Evolutionary conservation across 495 filamentous ascomycete species (phyloP), one percentile per base, ranked within the genome.

Genomic region (Neurospora sp.): DNA sequence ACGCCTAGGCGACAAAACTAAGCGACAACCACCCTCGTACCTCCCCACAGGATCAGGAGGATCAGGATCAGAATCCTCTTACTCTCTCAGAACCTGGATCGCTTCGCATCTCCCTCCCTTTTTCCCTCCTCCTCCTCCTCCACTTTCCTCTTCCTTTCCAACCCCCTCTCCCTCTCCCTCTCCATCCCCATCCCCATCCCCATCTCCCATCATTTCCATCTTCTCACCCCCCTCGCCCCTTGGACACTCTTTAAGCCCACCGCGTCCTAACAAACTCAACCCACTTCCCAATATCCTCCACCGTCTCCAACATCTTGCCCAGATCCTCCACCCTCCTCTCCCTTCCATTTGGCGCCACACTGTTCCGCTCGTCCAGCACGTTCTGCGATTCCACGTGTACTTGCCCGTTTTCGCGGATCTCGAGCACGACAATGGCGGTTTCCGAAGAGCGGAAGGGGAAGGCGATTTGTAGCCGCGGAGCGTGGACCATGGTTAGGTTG

Each of bases 361-460:
- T 35, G 68, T 78, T 80, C 35, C 74, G 69, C 59, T 79, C 76
- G 11, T 75, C 74, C 48, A 86, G 75, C 53, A 86, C 76, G 59
- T 84, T 82, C 68, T 85, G 82, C 10, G 79, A 75, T 11, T 83
- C 79, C 39, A 86, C 79, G 4, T 81, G 78, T 7, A 93, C 84
- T 3, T 82, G 83, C 1, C 89, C 91, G 74, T 91, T 90, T 46
- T 87, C 80, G 20, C 87, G 86, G 35, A 93, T 85, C 75, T 89
- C 88, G 39, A 94, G 84, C 70, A 81, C 80, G 35, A 89, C 74
- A 72, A 82, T 80, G 0, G 84, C 85, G 8, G 84, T 83, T 18
- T 74, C 48, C 0, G 73, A 70, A 5, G 69, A 70, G 3, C 74
- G 75, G 74, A 87, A 84, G 1, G 87, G 85, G 72, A 89, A 90